A percentile compares a stretch with the other conserved stretches of the same genome.
phyloP scores from a whole-genome alignment of 306 rosid species.

The Castanopsis chinensis region DNA sequence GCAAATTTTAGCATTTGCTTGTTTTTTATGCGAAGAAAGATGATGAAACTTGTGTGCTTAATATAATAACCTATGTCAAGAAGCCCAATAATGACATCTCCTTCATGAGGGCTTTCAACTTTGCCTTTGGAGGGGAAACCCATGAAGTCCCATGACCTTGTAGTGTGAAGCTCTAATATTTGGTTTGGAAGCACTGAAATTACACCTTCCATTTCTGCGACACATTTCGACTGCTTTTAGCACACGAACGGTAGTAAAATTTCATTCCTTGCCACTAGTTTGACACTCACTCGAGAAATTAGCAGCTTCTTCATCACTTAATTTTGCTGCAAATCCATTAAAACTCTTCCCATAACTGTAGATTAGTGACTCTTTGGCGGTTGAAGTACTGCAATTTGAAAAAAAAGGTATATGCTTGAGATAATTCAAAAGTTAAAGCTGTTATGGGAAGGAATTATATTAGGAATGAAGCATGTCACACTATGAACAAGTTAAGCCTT shows the following conservation, averaged over 20 bases:
- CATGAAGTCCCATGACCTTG: slow-evolving; percentile 42
- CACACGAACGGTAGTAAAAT: neutral
- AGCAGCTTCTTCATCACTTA: slow-evolving; percentile 32
- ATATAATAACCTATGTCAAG: slow-evolving; percentile 23
- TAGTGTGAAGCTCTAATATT: slow-evolving; percentile 35
- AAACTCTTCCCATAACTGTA: slow-evolving; percentile 38
- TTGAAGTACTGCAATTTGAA: slow-evolving; percentile 15
- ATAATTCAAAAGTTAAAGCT: neutral
- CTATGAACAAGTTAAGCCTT: too few species aligned
- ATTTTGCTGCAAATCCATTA: slow-evolving; percentile 35
- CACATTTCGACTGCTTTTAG: neutral
- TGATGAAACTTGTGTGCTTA: neutral
- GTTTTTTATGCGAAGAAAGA: neutral
- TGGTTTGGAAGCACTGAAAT: slow-evolving; percentile 37
- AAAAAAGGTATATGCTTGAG: neutral
- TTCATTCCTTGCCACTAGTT: neutral
- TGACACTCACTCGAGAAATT: slow-evolving; percentile 18
- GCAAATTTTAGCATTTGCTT: too few species aligned
- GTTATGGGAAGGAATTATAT: too few species aligned
- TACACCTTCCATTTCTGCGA: slow-evolving; percentile 35
- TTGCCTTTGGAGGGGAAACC: neutral
- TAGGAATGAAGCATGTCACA: too few species aligned
- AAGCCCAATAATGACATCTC: slow-evolving; percentile 27
- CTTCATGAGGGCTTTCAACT: slow-evolving; percentile 3
- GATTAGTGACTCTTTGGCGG: slow-evolving; percentile 28